phyloP scores from a whole-genome alignment of 1,284 basidiomycete genomes.

The Puccinia hordei region DNA sequence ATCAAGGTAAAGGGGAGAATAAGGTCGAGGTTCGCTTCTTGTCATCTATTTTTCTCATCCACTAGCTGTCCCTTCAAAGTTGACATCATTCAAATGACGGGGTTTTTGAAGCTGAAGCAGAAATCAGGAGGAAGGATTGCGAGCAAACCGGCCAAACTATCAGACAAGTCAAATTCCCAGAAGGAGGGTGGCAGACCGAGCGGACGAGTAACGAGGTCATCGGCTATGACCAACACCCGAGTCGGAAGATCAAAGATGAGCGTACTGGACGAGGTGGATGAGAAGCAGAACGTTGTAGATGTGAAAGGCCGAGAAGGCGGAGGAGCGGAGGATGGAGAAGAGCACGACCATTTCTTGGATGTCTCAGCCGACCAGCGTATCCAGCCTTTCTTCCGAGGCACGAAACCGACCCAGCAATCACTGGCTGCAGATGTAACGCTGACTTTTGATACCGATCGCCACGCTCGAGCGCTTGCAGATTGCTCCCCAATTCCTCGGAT shows the following conservation, averaged over 20 bases:
- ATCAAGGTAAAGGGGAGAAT: not conserved
- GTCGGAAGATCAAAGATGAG: conserved; percentile 15
- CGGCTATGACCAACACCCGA: conserved; percentile 34
- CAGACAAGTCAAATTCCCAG: conserved; percentile 40
- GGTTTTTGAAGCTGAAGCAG: not conserved
- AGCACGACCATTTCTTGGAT: conserved; percentile 22
- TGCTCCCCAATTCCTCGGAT: conserved; percentile 23
- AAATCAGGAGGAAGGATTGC: conserved; percentile 16
- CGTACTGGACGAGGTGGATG: conserved; percentile 17
- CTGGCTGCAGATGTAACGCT: conserved; percentile 29
- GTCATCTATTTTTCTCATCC: not conserved
- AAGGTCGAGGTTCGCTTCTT: not conserved
- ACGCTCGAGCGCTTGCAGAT: conserved; percentile 33
- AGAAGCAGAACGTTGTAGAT: not conserved
- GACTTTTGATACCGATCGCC: conserved; percentile 33
- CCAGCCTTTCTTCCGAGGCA: conserved; percentile 1
- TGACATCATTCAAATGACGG: not conserved
- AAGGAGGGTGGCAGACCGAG: not conserved
- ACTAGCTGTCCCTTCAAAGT: not conserved
- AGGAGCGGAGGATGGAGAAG: too few relatives aligned
- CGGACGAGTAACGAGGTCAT: conserved; percentile 19
- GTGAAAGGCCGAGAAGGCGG: not conserved
- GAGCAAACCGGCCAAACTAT: conserved; percentile 23
- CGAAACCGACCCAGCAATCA: conserved; percentile 32
- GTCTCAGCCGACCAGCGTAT: conserved; percentile 35